Conservation (phyloP, 2,329 filamentous ascomycete species). For the Ascochyta viciae-villosae region DNA sequence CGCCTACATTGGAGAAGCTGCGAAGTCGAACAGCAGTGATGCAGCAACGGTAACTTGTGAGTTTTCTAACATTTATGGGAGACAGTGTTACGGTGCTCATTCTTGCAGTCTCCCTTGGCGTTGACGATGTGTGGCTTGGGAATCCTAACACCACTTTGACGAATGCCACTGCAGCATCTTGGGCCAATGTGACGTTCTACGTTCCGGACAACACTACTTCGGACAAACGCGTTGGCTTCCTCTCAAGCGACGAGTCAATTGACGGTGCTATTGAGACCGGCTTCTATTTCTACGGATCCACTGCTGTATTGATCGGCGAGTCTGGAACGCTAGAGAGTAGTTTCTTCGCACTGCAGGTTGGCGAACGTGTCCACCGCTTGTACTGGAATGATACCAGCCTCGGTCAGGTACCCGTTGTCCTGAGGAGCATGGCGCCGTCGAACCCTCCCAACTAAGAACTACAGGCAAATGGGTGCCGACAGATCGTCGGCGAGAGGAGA, state of each 20-base stretch:
- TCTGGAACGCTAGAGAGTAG: constrained; percentile 22
- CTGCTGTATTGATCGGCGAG: constrained; percentile 19
- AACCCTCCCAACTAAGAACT: constrained; percentile 11
- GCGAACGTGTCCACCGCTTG: constrained; percentile 17
- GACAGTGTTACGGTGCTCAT: not conserved
- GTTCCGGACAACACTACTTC: constrained; percentile 16
- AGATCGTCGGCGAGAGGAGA: not conserved
- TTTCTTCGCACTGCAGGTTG: constrained; percentile 22
- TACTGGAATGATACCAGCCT: constrained; percentile 35
- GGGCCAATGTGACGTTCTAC: constrained; percentile 28
- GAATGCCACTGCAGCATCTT: constrained; percentile 14
- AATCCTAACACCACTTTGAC: constrained; percentile 24
- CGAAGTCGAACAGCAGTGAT: constrained; percentile 23
- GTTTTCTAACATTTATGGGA: not conserved
- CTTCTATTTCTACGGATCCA: constrained; percentile 31
- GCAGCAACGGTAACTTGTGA: constrained; percentile 28
- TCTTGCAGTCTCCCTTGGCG: constrained; percentile 15
- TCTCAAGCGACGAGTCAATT: constrained; percentile 5
- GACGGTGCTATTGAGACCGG: constrained; percentile 15
- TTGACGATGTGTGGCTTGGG: constrained; percentile 19
- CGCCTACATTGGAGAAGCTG: constrained; percentile 28
- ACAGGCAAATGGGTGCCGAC: not conserved
- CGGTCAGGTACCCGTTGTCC: constrained; percentile 25
- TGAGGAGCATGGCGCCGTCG: constrained; percentile 29
- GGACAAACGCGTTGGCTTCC: constrained; percentile 27